Conservation (phyloP, 2,329 filamentous ascomycete genomes). For the Cryphonectria naterciae region DNA sequence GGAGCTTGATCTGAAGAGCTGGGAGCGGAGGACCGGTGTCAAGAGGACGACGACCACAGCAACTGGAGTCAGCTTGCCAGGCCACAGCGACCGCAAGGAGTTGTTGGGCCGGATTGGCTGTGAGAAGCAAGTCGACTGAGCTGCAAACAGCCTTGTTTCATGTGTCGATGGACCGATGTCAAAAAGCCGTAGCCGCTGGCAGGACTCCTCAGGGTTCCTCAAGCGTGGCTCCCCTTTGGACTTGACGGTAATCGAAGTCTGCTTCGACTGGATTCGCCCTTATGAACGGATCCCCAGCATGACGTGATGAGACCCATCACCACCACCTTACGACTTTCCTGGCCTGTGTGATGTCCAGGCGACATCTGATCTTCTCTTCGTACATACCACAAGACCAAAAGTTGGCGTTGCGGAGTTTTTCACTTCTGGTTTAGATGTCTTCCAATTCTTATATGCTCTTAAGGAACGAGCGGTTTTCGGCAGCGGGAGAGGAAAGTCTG, state of each 20-base stretch:
- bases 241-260: not conserved
- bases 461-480: constrained; percentile 3
- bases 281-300: not conserved
- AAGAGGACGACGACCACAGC: constrained; percentile 54
- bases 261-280: not conserved
- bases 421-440: constrained; percentile 20
- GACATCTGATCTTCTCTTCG: constrained; percentile 28
- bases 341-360: constrained; percentile 21
- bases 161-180: not conserved
- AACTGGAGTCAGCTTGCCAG: constrained; percentile 67
- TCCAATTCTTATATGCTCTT: constrained; percentile 6
- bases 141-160: not conserved
- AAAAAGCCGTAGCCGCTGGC: not conserved
- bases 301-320: not conserved
- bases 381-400: constrained; percentile 28
- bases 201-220: not conserved
- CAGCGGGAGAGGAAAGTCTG: constrained; percentile 11
- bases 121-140: constrained; percentile 69
- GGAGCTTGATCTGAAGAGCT: constrained; percentile 67
- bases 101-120: constrained; percentile 81
- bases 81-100: constrained; percentile 78
- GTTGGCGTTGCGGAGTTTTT: constrained; percentile 28
- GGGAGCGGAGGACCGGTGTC: constrained; percentile 60
- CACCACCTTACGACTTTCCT: not conserved
- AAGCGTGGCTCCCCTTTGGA: not conserved